Evolutionary conservation across 768 basidiomycete genomes (phyloP), one percentile per base, ranked within the genome.

Genomic region (Russula vinacea): DNA sequence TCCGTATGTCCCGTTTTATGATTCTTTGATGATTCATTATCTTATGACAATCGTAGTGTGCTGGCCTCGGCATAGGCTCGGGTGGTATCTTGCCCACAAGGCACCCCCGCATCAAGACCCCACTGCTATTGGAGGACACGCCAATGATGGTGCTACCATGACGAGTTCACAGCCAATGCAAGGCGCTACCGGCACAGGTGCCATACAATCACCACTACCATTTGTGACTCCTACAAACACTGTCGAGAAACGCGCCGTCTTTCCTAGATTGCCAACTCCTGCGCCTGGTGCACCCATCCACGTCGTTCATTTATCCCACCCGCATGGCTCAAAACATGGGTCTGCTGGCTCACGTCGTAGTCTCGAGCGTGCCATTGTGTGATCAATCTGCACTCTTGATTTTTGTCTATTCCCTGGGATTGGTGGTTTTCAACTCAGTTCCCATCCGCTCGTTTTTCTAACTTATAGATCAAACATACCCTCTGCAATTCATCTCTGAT

Each of bases 151-250:
- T 24, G 55, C 68, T 24, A 44, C 67, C 53, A 47, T 59, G 17
- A 62, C 53, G 29, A 67, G 62, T 39, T 56, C 67, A 7, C 45
- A 22, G n/a, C n/a, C n/a, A 26, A 17, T 29, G 1, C 0, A 5
- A 1, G 26, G 10, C n/a, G 42, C 13, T 39, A n/a, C 32, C 13
- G 60, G 40, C 17, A 66, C 60, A 14, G 64, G 22, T 24, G 66
- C 66, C 5, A 3, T 3, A 35, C 35, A 1, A 10, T 10, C 6
- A 35, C 35, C 35, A 35, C 3, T 73, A 22, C 70, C 74, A 62
- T 79, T 81, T 68, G 85, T 89, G 40, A 78, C 80, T 7, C 87
- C 88, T 14, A 89, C 88, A 10, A 75, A 79, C 70, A 88, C 86
- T 5, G 76, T 88, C 61, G 80, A 76, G 32, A 76, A 78, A 53